These are phyloP conservation scores for Stemphylium vesicarium DNA, from an alignment of 2,329 filamentous ascomycete genomes.

Conservation along the genomic window DNA sequence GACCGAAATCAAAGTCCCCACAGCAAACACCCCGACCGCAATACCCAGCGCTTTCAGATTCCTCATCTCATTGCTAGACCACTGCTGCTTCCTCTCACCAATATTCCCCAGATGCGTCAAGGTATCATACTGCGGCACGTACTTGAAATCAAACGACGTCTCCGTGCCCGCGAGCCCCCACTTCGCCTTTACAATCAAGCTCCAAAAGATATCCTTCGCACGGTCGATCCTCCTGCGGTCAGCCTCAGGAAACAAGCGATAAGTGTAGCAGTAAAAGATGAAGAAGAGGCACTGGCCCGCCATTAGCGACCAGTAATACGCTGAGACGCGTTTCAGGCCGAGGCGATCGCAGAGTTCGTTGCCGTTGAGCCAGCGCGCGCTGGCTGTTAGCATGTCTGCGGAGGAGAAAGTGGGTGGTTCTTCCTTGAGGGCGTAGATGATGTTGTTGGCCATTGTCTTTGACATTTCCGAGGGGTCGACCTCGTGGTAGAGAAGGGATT, in stretches of 20 bases:
- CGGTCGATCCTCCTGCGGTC: constrained; percentile 61
- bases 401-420: constrained; percentile 71
- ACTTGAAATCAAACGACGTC: constrained; percentile 73
- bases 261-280: constrained; percentile 60
- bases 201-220: constrained; percentile 62
- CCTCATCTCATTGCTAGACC: constrained; percentile 53
- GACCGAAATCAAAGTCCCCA: constrained; percentile 32
- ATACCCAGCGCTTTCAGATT: constrained; percentile 56
- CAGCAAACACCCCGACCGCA: constrained; percentile 39
- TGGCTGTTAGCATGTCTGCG: constrained; percentile 70
- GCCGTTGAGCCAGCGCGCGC: constrained; percentile 74
- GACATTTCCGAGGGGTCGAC: constrained; percentile 69
- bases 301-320: constrained; percentile 67
- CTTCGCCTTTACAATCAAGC: constrained; percentile 67
- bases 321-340: constrained; percentile 61
- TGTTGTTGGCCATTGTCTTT: constrained; percentile 73
- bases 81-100: constrained; percentile 47
- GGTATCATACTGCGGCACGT: constrained; percentile 64
- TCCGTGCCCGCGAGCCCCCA: constrained; percentile 67
- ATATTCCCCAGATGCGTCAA: constrained; percentile 56
- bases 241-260: constrained; percentile 57
- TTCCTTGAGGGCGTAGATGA: constrained; percentile 71
- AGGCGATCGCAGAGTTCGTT: constrained; percentile 66
- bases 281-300: constrained; percentile 72
- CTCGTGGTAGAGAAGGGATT: constrained; percentile 70